Conservation (phyloP, 2,329 filamentous ascomycete genomes). For the Cladosporium halotolerans region DNA sequence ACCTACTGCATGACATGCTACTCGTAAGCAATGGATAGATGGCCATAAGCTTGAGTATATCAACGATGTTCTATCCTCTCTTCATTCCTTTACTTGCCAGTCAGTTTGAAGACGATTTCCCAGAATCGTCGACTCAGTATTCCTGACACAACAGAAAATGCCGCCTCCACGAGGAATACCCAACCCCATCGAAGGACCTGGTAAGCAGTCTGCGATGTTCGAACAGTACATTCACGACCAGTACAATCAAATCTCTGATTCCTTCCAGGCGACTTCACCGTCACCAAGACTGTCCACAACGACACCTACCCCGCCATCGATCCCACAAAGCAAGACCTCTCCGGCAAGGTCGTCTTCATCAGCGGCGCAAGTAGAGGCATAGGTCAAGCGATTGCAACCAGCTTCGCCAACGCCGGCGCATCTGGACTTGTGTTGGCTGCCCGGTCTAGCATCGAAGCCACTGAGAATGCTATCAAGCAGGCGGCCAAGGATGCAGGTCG, state of each 20-base stretch:
- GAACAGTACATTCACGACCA: too few relatives aligned
- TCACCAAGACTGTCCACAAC: slow-evolving; percentile 12
- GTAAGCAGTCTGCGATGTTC: background rate
- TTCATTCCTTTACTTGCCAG: background rate
- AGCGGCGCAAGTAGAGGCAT: slow-evolving; percentile 37
- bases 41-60: too few relatives aligned
- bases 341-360: slow-evolving; percentile 44
- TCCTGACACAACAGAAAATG: slow-evolving; percentile 3
- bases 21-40: too few relatives aligned
- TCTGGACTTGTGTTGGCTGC: slow-evolving; percentile 49
- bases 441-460: slow-evolving; percentile 39
- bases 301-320: slow-evolving; percentile 28
- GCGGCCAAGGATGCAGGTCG: slow-evolving; percentile 33
- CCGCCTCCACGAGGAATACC: slow-evolving; percentile 17
- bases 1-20: too few relatives aligned
- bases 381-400: slow-evolving; percentile 48
- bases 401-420: slow-evolving; percentile 50
- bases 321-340: slow-evolving; percentile 32
- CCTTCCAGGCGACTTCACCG: slow-evolving; percentile 9
- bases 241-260: background rate
- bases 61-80: too few relatives aligned
- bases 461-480: slow-evolving; percentile 30
- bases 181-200: slow-evolving; percentile 18
- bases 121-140: background rate
- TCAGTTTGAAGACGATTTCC: background rate